A percentile compares a stretch with the other conserved stretches of the same genome.
Conservation (phyloP, 495 filamentous ascomycete genomes). For the Penicillium daleae region DNA sequence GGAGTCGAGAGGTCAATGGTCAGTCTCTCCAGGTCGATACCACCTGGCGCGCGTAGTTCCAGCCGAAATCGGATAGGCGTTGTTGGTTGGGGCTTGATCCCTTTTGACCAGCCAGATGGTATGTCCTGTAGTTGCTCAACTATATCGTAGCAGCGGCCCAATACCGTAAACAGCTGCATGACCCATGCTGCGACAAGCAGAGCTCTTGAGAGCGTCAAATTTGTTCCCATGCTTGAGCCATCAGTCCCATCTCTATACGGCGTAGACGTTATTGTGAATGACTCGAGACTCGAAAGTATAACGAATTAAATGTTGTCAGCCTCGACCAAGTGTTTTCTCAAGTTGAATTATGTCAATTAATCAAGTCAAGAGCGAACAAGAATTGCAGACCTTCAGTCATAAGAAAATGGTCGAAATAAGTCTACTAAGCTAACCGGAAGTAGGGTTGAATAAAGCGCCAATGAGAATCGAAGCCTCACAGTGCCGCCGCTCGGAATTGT, state of each 20-base stretch:
- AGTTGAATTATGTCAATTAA: background rate
- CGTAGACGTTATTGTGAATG: background rate
- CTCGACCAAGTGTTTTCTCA: background rate
- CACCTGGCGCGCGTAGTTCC: conserved; percentile 55
- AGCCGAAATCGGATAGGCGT: conserved; percentile 56
- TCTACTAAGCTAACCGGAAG: background rate
- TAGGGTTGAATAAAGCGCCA: background rate
- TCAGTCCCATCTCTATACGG: background rate
- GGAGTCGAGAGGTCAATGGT: conserved; percentile 68
- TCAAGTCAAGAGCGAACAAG: background rate
- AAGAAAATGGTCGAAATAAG: background rate
- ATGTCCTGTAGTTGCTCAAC: conserved; percentile 49
- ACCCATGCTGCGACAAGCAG: conserved; percentile 6
- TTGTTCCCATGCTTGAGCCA: too few relatives aligned
- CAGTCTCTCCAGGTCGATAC: conserved; percentile 59
- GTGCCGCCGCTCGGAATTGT: background rate
- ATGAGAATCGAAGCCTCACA: background rate
- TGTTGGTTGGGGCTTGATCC: conserved; percentile 35
- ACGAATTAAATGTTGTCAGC: background rate
- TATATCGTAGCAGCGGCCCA: conserved; percentile 31
- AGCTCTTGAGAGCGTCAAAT: background rate
- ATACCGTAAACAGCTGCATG: conserved; percentile 6
- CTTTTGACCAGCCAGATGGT: conserved; percentile 53
- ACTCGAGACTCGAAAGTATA: background rate
- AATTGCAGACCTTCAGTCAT: background rate